Evolutionary conservation across 352 stramenopile genomes (phyloP), one percentile per base, ranked within the genome.

Genomic region (Pythium biforme): DNA sequence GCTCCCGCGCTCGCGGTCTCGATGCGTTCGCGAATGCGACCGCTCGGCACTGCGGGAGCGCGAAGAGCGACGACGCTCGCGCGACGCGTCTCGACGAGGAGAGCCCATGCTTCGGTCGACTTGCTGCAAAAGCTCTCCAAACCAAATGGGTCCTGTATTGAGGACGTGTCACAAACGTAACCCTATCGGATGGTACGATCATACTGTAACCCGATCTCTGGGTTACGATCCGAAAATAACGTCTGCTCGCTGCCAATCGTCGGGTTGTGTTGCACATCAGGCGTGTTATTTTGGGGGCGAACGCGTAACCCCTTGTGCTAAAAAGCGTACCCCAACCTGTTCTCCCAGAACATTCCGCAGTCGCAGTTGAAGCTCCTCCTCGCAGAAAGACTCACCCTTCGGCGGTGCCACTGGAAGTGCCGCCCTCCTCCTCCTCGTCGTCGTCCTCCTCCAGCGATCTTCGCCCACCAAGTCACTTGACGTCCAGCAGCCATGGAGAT

Each of bases 401-500:
- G 19, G 15, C 20, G 25, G 22, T 4, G 22, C 29, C n/a, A 59
- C 4, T 22, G 23, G 52, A 11, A 59, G 14, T 22, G 22, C 27
- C 29, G 6, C 31, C 1, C 27, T 40, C 26, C 26, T 54, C 41
- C n/a, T 53, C 41, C 22, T 47, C 55, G 3, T 54, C 40, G 29
- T 41, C 39, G 19, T 60, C 26, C 40, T 29, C 43, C 31, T 52
- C 49, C 45, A 31, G 9, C 4, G 1, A 40, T 45, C 29, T 17
- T 25, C 19, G 7, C 1, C 19, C 5, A 55, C 47, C 31, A 17
- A 60, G 20, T 39, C 29, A 56, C 2, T 29, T 55, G 19, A 34
- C 26, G 2, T 33, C 9, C 29, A n/a, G n/a, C n/a, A n/a, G 17
- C 20, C 3, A 76, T 76, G 70, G 67, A 77, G 62, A 27, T 67